Evolutionary conservation across 2,329 filamentous ascomycete genomes (phyloP), one percentile per base, ranked within the genome.

Genomic region (Dactylonectria estremocensis): DNA sequence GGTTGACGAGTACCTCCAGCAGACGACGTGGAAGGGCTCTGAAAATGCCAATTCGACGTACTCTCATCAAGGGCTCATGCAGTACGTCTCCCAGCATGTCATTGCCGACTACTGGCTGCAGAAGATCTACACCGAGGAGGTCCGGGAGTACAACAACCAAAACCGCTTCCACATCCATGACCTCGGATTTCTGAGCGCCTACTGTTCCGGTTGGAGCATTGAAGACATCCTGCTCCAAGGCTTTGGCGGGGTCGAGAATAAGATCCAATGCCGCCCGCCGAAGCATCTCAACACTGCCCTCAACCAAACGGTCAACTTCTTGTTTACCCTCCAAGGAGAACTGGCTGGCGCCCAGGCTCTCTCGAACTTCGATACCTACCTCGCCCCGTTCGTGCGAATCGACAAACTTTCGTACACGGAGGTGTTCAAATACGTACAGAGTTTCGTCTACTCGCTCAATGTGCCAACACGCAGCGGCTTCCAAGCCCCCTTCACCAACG

Each of bases 11-110:
- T 75, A 75, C 40, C 69, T 75, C 2, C 63, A 68, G 3, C 69
- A 74, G 18, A 65, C 69, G 24, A 70, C 73, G 20, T 75, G 73
- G 73, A 74, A 72, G 31, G 67, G 68, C 1, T 61, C 73, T 0
- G 73, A 75, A 14, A 75, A 75, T 31, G 73, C 73, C 24, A 75
- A 75, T 37, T 75, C 73, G 6, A 75, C 73, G 8, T 75, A 75
- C 53, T 75, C 73, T 0, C 71, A 75, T 46, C 73, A 75, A 40
- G 71, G 73, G 0, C 64, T 75, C 9, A 75, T 75, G 71, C 73
- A 75, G 45, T 75, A 75, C 48, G 64, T 75, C 18, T 75, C 73
- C 3, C 74, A 72, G 3, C 73, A 75, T 1, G 59, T 75, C 45
- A 75, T 75, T 7, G 68, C 73, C 0, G 71, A 75, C 14, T 75